A percentile compares a stretch with the other conserved stretches of the same genome.
phyloP scores from a whole-genome alignment of 2,329 filamentous ascomycete genomes.

The Macrophomina phaseolina region DNA sequence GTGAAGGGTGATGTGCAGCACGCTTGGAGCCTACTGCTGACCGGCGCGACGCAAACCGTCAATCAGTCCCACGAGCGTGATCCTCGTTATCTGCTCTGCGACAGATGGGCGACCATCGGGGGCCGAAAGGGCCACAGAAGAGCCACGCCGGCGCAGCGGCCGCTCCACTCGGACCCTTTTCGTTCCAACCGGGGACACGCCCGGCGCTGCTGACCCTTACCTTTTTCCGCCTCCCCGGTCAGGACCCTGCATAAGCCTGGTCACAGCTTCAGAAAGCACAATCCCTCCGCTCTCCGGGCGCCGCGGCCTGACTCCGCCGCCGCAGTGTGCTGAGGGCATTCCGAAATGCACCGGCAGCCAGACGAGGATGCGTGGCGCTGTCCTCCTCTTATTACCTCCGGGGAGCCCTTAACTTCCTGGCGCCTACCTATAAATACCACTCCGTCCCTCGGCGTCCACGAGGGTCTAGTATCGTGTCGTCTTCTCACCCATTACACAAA shows the following conservation, averaged over 20 bases:
- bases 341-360: neutral
- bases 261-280: constrained; percentile 10
- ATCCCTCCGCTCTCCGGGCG: neutral
- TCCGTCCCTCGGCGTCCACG: neutral
- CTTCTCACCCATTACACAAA: constrained; percentile 1
- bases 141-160: neutral
- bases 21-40: neutral
- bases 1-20: constrained; percentile 5
- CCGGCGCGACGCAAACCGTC: neutral
- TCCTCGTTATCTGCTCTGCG: neutral
- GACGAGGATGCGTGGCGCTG: neutral
- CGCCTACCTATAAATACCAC: constrained; percentile 17
- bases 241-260: constrained; percentile 19
- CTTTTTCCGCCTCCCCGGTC: neutral
- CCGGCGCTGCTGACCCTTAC: neutral
- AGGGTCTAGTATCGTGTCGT: too few species aligned
- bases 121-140: neutral
- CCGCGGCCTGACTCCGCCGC: neutral
- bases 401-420: neutral
- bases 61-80: neutral
- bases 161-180: constrained; percentile 6
- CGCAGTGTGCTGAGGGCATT: neutral
- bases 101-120: neutral
- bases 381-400: neutral
- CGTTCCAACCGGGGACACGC: constrained; percentile 2